Base-by-base conservation (phyloP, 1,284 basidiomycete genomes). In the Peniophora sp. region DNA sequence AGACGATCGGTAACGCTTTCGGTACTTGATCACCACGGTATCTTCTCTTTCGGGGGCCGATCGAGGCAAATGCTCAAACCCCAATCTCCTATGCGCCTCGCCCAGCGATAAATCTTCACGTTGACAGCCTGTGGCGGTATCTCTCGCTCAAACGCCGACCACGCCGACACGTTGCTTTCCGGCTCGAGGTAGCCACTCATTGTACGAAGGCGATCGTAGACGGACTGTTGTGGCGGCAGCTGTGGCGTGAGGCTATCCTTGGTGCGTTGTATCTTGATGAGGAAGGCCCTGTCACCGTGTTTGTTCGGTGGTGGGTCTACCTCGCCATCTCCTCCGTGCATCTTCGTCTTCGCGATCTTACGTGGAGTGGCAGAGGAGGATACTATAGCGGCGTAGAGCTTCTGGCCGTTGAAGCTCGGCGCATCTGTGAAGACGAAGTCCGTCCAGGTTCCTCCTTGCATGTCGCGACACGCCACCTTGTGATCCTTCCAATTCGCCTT, bases 181-280 rank as follows among this genome's bases (percentile, higher is more conserved):
- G n/a, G n/a, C n/a, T n/a, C n/a, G n/a, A n/a, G n/a, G n/a, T n/a
- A n/a, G n/a, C n/a, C n/a, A n/a, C n/a, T n/a, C n/a, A 36, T 10
- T 10, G 34, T 10, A n/a, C 34, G 34, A 10, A n/a, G 10, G 34
- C 34, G 34, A n/a, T 36, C 34, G n/a, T 36, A 36, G 34, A 36
- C 34, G n/a, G n/a, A n/a, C n/a, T n/a, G n/a, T n/a, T n/a, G n/a
- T n/a, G n/a, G n/a, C n/a, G n/a, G n/a, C n/a, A n/a, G n/a, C n/a
- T n/a, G n/a, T n/a, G n/a, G n/a, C n/a, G n/a, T n/a, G n/a, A n/a
- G n/a, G n/a, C n/a, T n/a, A n/a, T n/a, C n/a, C n/a, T n/a, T n/a
- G n/a, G n/a, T n/a, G n/a, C 47, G 57, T 51, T 75, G 72, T 27
- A 74, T 61, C 54, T 76, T 76, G 54, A 72, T 59, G 20, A 75